These are phyloP conservation scores for Eutrema salsugineum DNA, from an alignment of 441 rosid species.

Conservation along the genomic window DNA sequence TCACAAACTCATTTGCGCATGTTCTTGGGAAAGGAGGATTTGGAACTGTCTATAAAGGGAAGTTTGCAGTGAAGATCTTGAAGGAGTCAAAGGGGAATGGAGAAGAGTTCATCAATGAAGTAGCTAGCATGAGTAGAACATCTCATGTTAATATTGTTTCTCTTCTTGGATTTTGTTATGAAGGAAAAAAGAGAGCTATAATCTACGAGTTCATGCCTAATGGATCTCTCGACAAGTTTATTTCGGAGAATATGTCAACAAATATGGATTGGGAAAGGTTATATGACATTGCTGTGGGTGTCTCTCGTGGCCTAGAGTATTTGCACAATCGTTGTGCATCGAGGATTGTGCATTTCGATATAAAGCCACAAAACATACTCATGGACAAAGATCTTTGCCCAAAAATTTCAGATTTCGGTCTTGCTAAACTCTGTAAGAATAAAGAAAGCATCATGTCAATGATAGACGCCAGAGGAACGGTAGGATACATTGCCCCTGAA, in stretches of 20 bases:
- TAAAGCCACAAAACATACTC: conserved; percentile 40
- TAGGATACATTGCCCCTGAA: conserved; percentile 46
- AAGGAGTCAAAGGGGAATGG: conserved; percentile 20
- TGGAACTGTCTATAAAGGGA: conserved; percentile 42
- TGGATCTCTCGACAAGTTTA: conserved; percentile 41
- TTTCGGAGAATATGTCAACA: not conserved
- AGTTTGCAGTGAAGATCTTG: conserved; percentile 39
- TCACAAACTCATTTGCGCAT: conserved; percentile 33
- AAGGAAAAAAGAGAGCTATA: conserved; percentile 31
- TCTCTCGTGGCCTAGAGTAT: conserved; percentile 42
- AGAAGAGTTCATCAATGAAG: conserved; percentile 46
- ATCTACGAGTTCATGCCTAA: conserved; percentile 47
- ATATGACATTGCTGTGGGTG: conserved; percentile 22
- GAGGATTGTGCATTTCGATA: conserved; percentile 41
- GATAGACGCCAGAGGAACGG: conserved; percentile 32
- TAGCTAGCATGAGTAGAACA: too few species aligned
- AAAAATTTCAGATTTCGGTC: conserved; percentile 35
- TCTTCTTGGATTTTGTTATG: conserved; percentile 41
- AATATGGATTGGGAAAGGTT: conserved; percentile 24
- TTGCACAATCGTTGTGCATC: conserved; percentile 35
- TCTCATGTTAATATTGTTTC: conserved; percentile 43
- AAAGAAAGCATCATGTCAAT: conserved; percentile 29
- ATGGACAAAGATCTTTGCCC: conserved; percentile 31
- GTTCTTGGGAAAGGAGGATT: too few species aligned
- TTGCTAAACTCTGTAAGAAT: conserved; percentile 28